These are phyloP conservation scores for Cladophialophora exuberans DNA, from an alignment of 2,329 filamentous ascomycete genomes.

Conservation along the genomic window DNA sequence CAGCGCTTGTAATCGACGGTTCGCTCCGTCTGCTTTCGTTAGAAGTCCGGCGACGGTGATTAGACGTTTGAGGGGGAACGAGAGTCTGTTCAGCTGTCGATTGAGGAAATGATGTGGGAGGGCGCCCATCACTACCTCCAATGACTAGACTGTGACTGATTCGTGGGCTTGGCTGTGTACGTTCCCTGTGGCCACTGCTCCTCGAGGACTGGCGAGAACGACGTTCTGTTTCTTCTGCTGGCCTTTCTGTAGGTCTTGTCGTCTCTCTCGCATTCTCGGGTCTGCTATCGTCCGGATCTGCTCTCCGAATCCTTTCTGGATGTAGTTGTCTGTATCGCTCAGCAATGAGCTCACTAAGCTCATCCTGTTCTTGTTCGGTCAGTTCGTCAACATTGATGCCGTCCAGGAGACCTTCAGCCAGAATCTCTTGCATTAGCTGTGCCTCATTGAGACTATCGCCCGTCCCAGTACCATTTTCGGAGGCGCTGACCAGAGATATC, in stretches of 20 bases:
- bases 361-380: constrained; percentile 81
- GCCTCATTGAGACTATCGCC: constrained; percentile 77
- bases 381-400: constrained; percentile 88
- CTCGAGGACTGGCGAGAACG: constrained; percentile 38
- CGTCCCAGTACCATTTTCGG: constrained; percentile 52
- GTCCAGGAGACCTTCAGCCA: constrained; percentile 83
- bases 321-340: constrained; percentile 83
- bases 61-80: constrained; percentile 15
- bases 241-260: constrained; percentile 43
- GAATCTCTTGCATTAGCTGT: constrained; percentile 86
- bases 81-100: constrained; percentile 17
- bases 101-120: constrained; percentile 21
- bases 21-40: constrained; percentile 35
- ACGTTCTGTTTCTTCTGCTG: constrained; percentile 43
- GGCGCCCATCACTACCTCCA: constrained; percentile 10
- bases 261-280: background rate
- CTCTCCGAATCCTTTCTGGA: constrained; percentile 54
- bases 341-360: constrained; percentile 86
- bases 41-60: constrained; percentile 33
- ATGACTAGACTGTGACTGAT: constrained; percentile 21
- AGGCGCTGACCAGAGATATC: constrained; percentile 78
- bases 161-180: constrained; percentile 27
- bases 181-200: constrained; percentile 18
- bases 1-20: constrained; percentile 35
- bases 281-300: constrained; percentile 41